phyloP scores from a whole-genome alignment of 768 basidiomycete species.

The Pisolithus orientalis region DNA sequence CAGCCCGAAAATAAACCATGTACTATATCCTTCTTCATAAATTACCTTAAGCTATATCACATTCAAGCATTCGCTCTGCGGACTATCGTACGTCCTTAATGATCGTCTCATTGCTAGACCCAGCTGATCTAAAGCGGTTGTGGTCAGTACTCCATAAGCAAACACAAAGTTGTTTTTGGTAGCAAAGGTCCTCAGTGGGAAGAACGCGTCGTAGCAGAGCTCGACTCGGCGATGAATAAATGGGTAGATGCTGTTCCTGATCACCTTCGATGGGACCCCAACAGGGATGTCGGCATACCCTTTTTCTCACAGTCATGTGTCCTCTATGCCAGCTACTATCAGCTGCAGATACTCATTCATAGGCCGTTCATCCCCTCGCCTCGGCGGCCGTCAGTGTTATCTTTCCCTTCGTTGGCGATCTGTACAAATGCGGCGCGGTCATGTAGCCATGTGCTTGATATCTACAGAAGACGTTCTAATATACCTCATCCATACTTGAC shows the following conservation, averaged over 20 bases:
- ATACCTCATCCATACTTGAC: constrained; percentile 20
- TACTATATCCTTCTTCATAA: constrained; percentile 45
- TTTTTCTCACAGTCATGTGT: constrained; percentile 46
- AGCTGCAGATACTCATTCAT: constrained; percentile 65
- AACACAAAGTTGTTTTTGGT: constrained; percentile 47
- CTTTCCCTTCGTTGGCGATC: constrained; percentile 67
- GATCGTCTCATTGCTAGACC: neutral
- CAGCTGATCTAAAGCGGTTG: neutral
- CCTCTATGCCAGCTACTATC: constrained; percentile 50
- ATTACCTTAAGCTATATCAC: constrained; percentile 49
- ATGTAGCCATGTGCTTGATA: constrained; percentile 63
- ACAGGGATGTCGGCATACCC: constrained; percentile 25
- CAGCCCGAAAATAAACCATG: constrained; percentile 61
- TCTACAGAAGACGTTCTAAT: constrained; percentile 35
- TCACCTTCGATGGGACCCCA: constrained; percentile 40
- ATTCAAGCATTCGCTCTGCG: constrained; percentile 57
- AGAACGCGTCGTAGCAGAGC: constrained; percentile 58
- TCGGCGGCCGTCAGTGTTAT: constrained; percentile 39
- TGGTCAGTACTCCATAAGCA: constrained; percentile 65
- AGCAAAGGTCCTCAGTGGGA: constrained; percentile 51
- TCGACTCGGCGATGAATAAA: constrained; percentile 72
- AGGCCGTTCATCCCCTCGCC: constrained; percentile 72
- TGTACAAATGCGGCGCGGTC: constrained; percentile 83
- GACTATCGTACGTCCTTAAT: constrained; percentile 43
- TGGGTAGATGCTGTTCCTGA: constrained; percentile 69